Conservation (phyloP, 192 early-diverging fungal species). For the Mortierella alpina region DNA sequence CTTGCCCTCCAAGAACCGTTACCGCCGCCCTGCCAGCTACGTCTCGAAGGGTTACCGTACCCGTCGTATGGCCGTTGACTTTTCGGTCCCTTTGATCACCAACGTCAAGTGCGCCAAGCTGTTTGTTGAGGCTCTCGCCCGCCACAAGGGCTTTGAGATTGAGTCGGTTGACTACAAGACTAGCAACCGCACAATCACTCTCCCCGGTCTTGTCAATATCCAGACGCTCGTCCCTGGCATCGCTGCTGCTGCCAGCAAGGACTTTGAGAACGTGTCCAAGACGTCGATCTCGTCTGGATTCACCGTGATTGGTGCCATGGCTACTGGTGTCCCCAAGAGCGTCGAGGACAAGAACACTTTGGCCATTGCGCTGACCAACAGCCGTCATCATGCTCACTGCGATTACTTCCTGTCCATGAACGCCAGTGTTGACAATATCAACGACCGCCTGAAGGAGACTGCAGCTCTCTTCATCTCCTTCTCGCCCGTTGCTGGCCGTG, state of each 20-base stretch:
- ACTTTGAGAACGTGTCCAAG: constrained; percentile 73
- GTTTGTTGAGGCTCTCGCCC: constrained; percentile 94
- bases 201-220: constrained; percentile 93
- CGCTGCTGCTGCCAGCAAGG: constrained; percentile 54
- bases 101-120: constrained; percentile 99
- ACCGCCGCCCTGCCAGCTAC: constrained; percentile 95
- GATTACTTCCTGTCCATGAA: constrained; percentile 80
- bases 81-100: constrained; percentile 96
- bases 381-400: constrained; percentile 63
- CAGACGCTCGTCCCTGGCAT: constrained; percentile 72
- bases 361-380: constrained; percentile 62
- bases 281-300: constrained; percentile 89
- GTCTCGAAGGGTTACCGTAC: constrained; percentile 94
- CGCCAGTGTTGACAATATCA: constrained; percentile 75
- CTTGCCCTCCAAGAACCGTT: constrained; percentile 96
- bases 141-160: constrained; percentile 78
- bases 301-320: constrained; percentile 77
- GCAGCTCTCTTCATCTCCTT: constrained; percentile 74
- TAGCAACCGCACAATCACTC: constrained; percentile 80
- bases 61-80: constrained; percentile 98
- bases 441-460: constrained; percentile 52
- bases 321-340: constrained; percentile 61
- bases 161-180: constrained; percentile 91
- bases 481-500: constrained; percentile 57
- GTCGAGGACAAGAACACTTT: constrained; percentile 70